Percentiles rank a stretch among this genome's conserved stretches.
Conservation (phyloP, 805 yeast species). For the Nakazawaea pomicola region DNA sequence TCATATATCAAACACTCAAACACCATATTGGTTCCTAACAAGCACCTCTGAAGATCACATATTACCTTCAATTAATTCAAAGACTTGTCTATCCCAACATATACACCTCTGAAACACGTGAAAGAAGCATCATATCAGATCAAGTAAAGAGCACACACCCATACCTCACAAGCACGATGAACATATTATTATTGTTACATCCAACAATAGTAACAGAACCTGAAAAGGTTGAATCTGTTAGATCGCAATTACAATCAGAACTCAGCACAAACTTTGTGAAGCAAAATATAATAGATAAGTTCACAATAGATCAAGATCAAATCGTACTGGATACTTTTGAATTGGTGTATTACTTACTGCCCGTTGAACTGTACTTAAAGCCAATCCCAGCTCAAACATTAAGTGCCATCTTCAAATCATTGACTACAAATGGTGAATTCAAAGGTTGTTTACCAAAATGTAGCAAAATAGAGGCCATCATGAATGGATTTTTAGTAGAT, state of each 20-base stretch:
- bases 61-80: no score
- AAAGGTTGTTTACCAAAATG: conserved; percentile 49
- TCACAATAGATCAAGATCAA: conserved; percentile 42
- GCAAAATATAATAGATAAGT: conserved; percentile 56
- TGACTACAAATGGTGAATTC: conserved; percentile 41
- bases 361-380: conserved; percentile 38
- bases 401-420: conserved; percentile 31
- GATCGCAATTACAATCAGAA: conserved; percentile 25
- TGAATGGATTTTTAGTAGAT: conserved; percentile 55
- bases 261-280: conserved; percentile 26
- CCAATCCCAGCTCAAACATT: conserved; percentile 44
- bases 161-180: neutral
- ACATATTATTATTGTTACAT: conserved; percentile 47
- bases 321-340: conserved; percentile 34
- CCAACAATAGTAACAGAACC: conserved; percentile 64
- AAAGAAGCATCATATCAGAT: neutral
- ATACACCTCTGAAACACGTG: no score
- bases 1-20: no score
- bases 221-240: conserved; percentile 34
- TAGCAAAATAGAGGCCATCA: conserved; percentile 55
- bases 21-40: no score
- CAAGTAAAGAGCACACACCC: neutral
- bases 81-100: no score
- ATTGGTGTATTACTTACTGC: conserved; percentile 50
- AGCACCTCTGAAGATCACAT: no score